Base-by-base conservation (phyloP, 2,329 filamentous ascomycete species). In the Botrytis medusae region DNA sequence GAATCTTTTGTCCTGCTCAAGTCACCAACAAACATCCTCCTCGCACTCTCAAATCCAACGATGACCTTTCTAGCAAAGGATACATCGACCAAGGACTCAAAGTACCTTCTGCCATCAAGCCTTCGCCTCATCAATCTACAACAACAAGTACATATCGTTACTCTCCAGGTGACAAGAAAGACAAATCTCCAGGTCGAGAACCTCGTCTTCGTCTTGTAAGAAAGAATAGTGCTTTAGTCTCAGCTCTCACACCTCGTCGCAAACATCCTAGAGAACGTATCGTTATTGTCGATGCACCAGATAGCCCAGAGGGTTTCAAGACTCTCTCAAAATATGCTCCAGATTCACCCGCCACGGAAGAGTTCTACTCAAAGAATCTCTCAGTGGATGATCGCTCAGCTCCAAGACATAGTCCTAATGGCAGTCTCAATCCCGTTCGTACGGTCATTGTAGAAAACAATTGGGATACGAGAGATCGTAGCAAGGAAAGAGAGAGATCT, bases 241-340 rank as follows among this genome's bases (percentile, higher is more conserved):
- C 73, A 75, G 65, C 74, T 14, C 51, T 75, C 25, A 74, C 72
- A 73, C 75, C 77, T 73, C 77, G 72, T 51, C 75, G 79, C 34
- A 74, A 76, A 54, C 77, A 82, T 61, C 81, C 81, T 73, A 81
- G 81, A 68, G 85, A 87, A 74, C 84, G 85, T 72, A 81, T 84
- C 71, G 77, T 85, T 72, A 81, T 87, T 72, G 82, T 85, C 69
- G 83, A 86, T 74, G 81, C 81, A 75, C 84, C 84, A 4, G 83
- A 85, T 20, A 84, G 83, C 14, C 83, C 85, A 51, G 82, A 83
- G 25, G 71, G 20, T 25, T 60, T 51, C 72, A 85, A 85, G 42
- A 84, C 86, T 40, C 84, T 86, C n/a, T 84, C 83, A 75, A 78
- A 79, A 48, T 84, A 82, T 77, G 76, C 75, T 71, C 80, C 84